Evolutionary conservation across 140 eudicot species (phyloP), one percentile per base, ranked within the genome.

Genomic region (Oenanthe javanica): DNA sequence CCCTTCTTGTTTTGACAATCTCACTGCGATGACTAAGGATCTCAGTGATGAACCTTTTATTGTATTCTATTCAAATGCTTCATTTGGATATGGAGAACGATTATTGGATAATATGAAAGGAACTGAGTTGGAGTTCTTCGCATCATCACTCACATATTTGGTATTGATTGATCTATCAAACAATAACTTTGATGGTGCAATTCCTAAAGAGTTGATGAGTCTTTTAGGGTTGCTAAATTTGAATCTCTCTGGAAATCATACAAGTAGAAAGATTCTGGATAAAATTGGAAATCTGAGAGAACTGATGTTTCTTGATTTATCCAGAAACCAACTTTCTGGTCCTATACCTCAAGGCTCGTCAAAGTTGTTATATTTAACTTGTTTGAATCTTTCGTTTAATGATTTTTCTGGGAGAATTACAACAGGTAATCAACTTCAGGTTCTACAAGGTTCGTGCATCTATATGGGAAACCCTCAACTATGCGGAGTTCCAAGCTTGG

Each of bases 271-370:
- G 19, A 82, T 85, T 16, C 79, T 83, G 1, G 23, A 71, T n/a
- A 70, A 38, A 11, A 77, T 83, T 23, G 89, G 84, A 5, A 55
- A 43, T 19, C 5, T 86, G 64, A 52, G 59, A 47, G 52, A 40
- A 6, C 14, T 86, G 61, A 82, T 83, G 75, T 71, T 83, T 25
- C 86, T 86, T 16, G 89, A 86, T 81, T 25, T 81, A 18, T 83
- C 89, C 0, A 52, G 43, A 23, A 86, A 86, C 25, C 31, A 78
- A 21, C 27, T 86, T n/a, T 86, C 87, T 14, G 85, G 77, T 54
- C 71, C 59, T 36, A 79, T 88, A 40, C 85, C 88, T 2, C 73
- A 16, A 18, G 71, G 85, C 47, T 71, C 79, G 71, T 49, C 81
- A 43, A 27, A 48, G 42, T 40, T 82, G 31, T 12, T 51, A 13